Evolutionary conservation across 1,139 yeast species (phyloP), one percentile per base, ranked within the genome.

Genomic region (Debaryomycetaceae sp.): DNA sequence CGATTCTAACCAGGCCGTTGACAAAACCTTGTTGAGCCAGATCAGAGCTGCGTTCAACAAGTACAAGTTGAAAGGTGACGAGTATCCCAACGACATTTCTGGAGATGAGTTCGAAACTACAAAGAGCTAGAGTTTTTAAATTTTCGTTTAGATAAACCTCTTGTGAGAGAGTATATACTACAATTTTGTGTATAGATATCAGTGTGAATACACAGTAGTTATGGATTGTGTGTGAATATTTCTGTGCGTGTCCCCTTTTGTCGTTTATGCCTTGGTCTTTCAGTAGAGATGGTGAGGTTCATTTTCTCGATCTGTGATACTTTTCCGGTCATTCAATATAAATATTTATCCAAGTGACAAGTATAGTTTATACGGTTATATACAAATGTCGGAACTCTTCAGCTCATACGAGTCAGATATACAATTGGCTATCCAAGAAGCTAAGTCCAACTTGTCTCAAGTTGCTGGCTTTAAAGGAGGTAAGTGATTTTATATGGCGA

Each of bases 351-450:
- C 35, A 18, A 22, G 30, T 33, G 26, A 33, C n/a, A n/a, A n/a
- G n/a, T n/a, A n/a, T n/a, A n/a, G n/a, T n/a, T n/a, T 22, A 22
- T 11, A 22, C 26, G 7, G 11, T 22, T 11, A 22, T 8, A 22
- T 11, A 22, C 7, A 36, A 2, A 76, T 76, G 83, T 64, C 84
- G 2, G 87, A 81, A 38, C 67, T 83, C 50, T 83, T 86, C 56
- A 65, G 70, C 39, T 77, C 80, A 28, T 85, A 86, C 59, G 95
- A 87, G 56, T 65, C 84, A 1, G 95, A 87, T 52, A 83, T 79
- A 62, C 82, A 83, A 53, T 72, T 85, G 48, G 82, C 91, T 6
- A 73, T 78, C 48, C 79, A 79, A 42, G 95, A 86, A 49, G 83
- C 89, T 26, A 76, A 75, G 47, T 78, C 83, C 48, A 83, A 82